A percentile compares a stretch with the other conserved stretches of the same genome.
Conservation (phyloP, 148 eudicot species). For the Cornus florida region DNA sequence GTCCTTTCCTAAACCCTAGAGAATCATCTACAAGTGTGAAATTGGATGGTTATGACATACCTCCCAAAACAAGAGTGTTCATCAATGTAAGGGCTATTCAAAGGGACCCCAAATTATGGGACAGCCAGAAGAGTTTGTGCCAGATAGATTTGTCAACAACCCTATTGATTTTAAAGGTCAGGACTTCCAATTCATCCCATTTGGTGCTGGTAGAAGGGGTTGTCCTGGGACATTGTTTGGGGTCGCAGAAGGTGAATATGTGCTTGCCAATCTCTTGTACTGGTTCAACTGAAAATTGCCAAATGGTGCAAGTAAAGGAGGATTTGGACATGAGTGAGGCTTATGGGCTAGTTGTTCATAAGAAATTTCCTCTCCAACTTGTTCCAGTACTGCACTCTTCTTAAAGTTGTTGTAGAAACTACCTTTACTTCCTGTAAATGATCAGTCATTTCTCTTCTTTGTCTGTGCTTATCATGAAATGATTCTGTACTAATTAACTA, state of each 20-base stretch:
- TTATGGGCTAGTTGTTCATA: conserved; percentile 2
- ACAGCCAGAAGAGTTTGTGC: too few relatives aligned
- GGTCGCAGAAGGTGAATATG: conserved; percentile 3
- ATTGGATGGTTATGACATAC: conserved; percentile 28
- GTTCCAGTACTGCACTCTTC: neutral
- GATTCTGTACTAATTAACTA: too few relatives aligned
- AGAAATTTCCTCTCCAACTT: conserved; percentile 7
- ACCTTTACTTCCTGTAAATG: too few relatives aligned
- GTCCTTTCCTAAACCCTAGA: conserved; percentile 11
- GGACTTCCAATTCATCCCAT: too few relatives aligned
- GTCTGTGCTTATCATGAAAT: too few relatives aligned
- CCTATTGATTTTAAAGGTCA: too few relatives aligned
- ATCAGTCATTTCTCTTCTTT: too few relatives aligned
- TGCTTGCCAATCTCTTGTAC: conserved; percentile 12
- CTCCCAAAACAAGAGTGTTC: conserved; percentile 25
- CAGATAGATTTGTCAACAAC: too few relatives aligned
- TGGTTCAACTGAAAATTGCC: conserved; percentile 1
- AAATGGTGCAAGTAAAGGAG: too few relatives aligned
- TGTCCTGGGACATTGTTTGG: too few relatives aligned
- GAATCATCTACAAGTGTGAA: neutral
- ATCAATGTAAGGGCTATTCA: conserved; percentile 36
- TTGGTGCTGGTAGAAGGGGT: too few relatives aligned
- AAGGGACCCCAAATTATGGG: conserved; percentile 32
- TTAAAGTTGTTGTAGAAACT: too few relatives aligned
- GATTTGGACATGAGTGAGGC: conserved; percentile 15